Conservation (phyloP, 495 filamentous ascomycete genomes). For the Aspergillus heteromorphus region DNA sequence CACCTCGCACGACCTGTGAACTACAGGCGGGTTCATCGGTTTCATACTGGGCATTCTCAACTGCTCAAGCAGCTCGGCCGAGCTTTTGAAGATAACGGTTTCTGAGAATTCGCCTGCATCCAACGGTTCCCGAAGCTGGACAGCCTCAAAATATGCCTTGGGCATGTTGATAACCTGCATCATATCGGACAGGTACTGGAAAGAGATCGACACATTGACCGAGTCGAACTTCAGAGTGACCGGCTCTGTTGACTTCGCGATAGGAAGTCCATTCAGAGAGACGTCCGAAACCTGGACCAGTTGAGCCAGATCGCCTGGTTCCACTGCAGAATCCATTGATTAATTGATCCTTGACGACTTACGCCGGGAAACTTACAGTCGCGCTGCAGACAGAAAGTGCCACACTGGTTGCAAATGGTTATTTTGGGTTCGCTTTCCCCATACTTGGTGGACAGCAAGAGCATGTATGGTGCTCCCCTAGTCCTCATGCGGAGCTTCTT, state of each 20-base stretch:
- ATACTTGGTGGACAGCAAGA: slow-evolving; percentile 31
- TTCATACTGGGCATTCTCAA: slow-evolving; percentile 30
- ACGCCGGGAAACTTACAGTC: slow-evolving; percentile 21
- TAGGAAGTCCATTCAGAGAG: slow-evolving; percentile 13
- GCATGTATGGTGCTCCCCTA: slow-evolving; percentile 39
- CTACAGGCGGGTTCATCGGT: slow-evolving; percentile 26
- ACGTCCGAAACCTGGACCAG: slow-evolving; percentile 16
- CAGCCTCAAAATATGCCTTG: slow-evolving; percentile 33
- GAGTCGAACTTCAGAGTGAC: slow-evolving; percentile 28
- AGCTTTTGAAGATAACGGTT: slow-evolving; percentile 30
- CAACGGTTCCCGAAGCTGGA: slow-evolving; percentile 31
- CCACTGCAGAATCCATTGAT: slow-evolving; percentile 9
- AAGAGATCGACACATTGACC: slow-evolving; percentile 27
- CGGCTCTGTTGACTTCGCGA: slow-evolving; percentile 22
- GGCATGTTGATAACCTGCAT: slow-evolving; percentile 32
- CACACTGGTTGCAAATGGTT: slow-evolving; percentile 39
- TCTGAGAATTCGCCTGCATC: slow-evolving; percentile 32
- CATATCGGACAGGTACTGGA: slow-evolving; percentile 29
- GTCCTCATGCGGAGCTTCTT: slow-evolving; percentile 35
- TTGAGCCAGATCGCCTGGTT: slow-evolving; percentile 17
- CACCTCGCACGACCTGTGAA: slow-evolving; percentile 32
- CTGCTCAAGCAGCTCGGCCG: slow-evolving; percentile 30
- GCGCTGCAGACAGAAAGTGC: slow-evolving; percentile 34
- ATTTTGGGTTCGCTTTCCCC: slow-evolving; percentile 40
- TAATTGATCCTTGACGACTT: background rate